A percentile compares a stretch with the other conserved stretches of the same genome.
Conservation (phyloP, 2,329 filamentous ascomycete genomes). For the Aquanectria penicillioides region DNA sequence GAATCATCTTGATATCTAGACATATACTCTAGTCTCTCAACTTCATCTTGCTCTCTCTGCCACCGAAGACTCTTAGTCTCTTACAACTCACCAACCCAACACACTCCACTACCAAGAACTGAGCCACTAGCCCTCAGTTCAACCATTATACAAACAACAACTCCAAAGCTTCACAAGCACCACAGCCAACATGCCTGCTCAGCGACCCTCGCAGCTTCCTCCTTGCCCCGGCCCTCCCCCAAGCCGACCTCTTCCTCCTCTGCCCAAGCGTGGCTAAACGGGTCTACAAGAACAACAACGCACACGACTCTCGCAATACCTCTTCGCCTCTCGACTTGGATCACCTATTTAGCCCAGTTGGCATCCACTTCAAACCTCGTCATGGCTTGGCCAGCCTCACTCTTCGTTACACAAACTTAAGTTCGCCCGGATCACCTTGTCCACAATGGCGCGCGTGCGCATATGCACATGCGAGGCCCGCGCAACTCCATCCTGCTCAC, state of each 20-base stretch:
- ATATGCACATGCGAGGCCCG: constrained; percentile 35
- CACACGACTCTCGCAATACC: no score
- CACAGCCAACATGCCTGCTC: constrained; percentile 60
- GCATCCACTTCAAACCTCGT: constrained; percentile 15
- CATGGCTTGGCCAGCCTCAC: not conserved
- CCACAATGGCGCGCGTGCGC: constrained; percentile 31
- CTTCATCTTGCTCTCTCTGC: constrained; percentile 12
- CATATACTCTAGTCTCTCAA: constrained; percentile 29
- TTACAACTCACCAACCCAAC: constrained; percentile 23
- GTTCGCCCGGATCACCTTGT: constrained; percentile 33
- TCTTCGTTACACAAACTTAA: constrained; percentile 33
- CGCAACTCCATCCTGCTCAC: constrained; percentile 33
- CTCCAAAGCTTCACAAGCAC: constrained; percentile 28
- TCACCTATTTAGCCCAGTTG: constrained; percentile 18
- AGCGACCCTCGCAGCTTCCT: constrained; percentile 73
- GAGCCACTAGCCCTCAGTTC: constrained; percentile 36
- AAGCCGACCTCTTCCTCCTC: constrained; percentile 71
- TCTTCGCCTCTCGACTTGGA: constrained; percentile 14
- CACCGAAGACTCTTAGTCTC: constrained; percentile 16
- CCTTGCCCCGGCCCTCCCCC: constrained; percentile 74
- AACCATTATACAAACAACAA: constrained; percentile 11
- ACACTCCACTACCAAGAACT: constrained; percentile 31
- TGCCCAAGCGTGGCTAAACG: constrained; percentile 67
- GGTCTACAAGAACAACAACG: constrained; percentile 24
- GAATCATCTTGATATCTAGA: constrained; percentile 29